Percentiles rank a stretch among this genome's conserved stretches.
Conservation (phyloP, 148 eudicot species). For the Rhododendron simsii region DNA sequence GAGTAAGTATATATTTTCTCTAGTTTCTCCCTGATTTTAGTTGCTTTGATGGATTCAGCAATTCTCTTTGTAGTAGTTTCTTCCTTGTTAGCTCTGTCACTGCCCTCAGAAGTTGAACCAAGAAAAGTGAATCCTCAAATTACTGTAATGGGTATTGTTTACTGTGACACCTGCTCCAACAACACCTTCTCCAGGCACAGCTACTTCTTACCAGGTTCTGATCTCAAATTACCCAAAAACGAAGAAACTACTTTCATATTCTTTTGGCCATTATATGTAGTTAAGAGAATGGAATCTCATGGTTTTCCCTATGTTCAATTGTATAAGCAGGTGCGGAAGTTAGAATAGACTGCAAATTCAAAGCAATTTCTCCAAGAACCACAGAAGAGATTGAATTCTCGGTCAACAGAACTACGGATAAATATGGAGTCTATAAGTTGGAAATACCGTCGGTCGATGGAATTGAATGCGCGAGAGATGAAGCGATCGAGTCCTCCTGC, state of each 20-base stretch:
- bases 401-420: constrained; percentile 81
- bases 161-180: constrained; percentile 89
- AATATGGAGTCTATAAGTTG: constrained; percentile 59
- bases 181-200: constrained; percentile 82
- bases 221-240: neutral
- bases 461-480: constrained; percentile 65
- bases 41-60: constrained; percentile 22
- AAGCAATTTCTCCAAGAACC: constrained; percentile 57
- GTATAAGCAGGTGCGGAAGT: constrained; percentile 61
- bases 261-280: neutral
- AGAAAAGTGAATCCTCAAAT: constrained; percentile 47
- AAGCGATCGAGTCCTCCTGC: constrained; percentile 47
- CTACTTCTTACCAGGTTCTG: constrained; percentile 81
- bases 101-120: constrained; percentile 28
- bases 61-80: constrained; percentile 21
- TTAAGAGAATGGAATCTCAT: neutral
- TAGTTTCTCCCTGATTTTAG: neutral
- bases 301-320: neutral
- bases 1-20: neutral
- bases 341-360: constrained; percentile 77
- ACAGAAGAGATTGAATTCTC: constrained; percentile 71
- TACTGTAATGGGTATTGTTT: constrained; percentile 82
- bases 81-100: constrained; percentile 28
- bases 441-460: constrained; percentile 83
- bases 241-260: too few species aligned